Percentiles rank a stretch among this genome's conserved stretches.
These are phyloP conservation scores for Byssothecium circinans DNA, from an alignment of 2,329 filamentous ascomycete species.

Conservation along the genomic window DNA sequence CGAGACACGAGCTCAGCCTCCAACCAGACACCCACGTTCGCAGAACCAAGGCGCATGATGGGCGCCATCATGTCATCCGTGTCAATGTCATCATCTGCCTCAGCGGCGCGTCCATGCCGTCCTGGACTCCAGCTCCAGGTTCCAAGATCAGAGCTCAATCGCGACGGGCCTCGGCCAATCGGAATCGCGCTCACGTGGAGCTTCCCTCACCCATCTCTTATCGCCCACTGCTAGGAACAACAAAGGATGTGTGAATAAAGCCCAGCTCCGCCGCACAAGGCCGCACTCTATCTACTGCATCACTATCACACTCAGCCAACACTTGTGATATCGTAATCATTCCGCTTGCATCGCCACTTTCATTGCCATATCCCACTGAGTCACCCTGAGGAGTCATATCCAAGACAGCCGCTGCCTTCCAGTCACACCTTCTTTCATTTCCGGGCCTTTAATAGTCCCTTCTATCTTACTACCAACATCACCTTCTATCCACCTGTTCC, in stretches of 20 bases:
- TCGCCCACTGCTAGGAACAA: slow-evolving; percentile 22
- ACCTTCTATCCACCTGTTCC: background rate
- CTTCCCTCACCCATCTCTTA: slow-evolving; percentile 23
- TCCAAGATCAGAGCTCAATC: slow-evolving; percentile 3
- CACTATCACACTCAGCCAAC: background rate
- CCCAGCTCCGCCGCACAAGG: slow-evolving; percentile 4
- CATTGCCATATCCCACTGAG: slow-evolving; percentile 27
- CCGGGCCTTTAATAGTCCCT: slow-evolving; percentile 28
- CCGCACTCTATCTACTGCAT: background rate
- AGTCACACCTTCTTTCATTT: slow-evolving; percentile 31
- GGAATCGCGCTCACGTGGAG: slow-evolving; percentile 27
- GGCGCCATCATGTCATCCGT: slow-evolving; percentile 35
- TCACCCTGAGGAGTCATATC: slow-evolving; percentile 40
- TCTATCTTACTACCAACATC: slow-evolving; percentile 6
- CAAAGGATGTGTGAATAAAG: slow-evolving; percentile 19
- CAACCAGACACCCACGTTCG: slow-evolving; percentile 37
- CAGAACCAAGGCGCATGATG: slow-evolving; percentile 33
- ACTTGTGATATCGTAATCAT: slow-evolving; percentile 21
- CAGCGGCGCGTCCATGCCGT: background rate
- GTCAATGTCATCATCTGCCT: slow-evolving; percentile 12
- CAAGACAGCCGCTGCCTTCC: slow-evolving; percentile 35
- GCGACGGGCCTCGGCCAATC: slow-evolving; percentile 33
- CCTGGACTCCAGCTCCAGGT: slow-evolving; percentile 1
- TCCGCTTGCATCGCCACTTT: slow-evolving; percentile 32
- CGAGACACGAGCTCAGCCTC: slow-evolving; percentile 26